Conservation (phyloP, 2,329 filamentous ascomycete genomes). For the Chaetomiaceae sp. region DNA sequence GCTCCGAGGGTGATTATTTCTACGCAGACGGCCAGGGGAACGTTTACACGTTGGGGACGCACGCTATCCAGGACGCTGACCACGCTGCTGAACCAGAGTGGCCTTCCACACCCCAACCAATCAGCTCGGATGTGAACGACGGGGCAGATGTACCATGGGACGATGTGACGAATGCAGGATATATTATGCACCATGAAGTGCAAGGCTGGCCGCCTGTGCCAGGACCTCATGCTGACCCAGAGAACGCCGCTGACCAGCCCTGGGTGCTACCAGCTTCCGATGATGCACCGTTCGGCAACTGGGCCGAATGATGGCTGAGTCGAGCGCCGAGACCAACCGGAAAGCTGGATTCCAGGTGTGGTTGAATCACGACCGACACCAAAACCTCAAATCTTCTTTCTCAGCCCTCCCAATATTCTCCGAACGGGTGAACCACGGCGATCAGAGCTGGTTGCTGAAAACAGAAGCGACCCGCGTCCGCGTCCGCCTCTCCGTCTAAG, state of each 20-base stretch:
- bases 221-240: background rate
- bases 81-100: background rate
- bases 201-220: slow-evolving; percentile 1
- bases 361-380: too few species aligned
- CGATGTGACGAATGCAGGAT: slow-evolving; percentile 4
- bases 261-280: background rate
- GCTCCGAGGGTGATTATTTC: slow-evolving; percentile 21
- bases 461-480: too few species aligned
- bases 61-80: background rate
- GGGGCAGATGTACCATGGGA: background rate
- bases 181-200: slow-evolving; percentile 19
- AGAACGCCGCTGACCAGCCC: background rate
- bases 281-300: background rate
- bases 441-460: too few species aligned
- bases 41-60: slow-evolving; percentile 11
- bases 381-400: too few species aligned
- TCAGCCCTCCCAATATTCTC: too few species aligned
- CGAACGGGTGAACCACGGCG: too few species aligned
- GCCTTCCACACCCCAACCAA: background rate
- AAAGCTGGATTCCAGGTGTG: too few species aligned
- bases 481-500: too few species aligned
- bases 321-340: background rate
- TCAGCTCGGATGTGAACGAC: background rate
- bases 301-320: background rate
- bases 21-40: slow-evolving; percentile 21